These are phyloP conservation scores for Annulohypoxylon bovei DNA, from an alignment of 495 filamentous ascomycete genomes.

Conservation along the genomic window DNA sequence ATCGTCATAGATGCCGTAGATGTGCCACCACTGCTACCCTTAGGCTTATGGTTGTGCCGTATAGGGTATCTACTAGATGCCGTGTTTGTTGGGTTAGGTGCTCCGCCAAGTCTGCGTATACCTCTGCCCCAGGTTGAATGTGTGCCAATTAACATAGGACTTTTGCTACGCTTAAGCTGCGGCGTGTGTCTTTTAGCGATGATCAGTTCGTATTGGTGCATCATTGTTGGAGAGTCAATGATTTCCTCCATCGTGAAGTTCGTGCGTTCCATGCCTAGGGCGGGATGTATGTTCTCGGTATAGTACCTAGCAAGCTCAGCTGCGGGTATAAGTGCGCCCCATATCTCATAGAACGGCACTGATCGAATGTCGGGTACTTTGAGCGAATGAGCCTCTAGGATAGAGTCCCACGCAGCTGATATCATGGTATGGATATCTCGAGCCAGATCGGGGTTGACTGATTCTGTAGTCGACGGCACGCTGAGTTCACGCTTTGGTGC, in stretches of 20 bases:
- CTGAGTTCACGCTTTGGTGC: conserved; percentile 33
- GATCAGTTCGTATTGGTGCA: conserved; percentile 59
- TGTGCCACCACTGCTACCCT: conserved; percentile 30
- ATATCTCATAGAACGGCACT: conserved; percentile 60
- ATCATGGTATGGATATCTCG: conserved; percentile 50
- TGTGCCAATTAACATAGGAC: conserved; percentile 20
- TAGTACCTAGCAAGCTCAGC: conserved; percentile 56
- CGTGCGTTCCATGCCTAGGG: conserved; percentile 26
- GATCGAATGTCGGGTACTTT: conserved; percentile 57
- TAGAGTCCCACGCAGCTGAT: conserved; percentile 51
- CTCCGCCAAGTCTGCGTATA: conserved; percentile 35
- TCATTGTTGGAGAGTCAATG: conserved; percentile 59
- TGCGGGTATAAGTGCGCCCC: conserved; percentile 58
- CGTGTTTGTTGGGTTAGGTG: conserved; percentile 17
- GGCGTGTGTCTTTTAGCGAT: conserved; percentile 50
- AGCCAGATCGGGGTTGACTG: conserved; percentile 41
- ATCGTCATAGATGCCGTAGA: conserved; percentile 50
- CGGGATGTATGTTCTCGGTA: conserved; percentile 50
- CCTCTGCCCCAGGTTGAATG: conserved; percentile 31
- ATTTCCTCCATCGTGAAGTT: conserved; percentile 58
- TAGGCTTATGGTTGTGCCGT: conserved; percentile 23
- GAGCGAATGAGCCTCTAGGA: conserved; percentile 52
- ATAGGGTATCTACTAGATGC: background rate
- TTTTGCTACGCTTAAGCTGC: conserved; percentile 30
- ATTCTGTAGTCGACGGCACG: conserved; percentile 23